These are phyloP conservation scores for Microsporum canis DNA, from an alignment of 2,329 filamentous ascomycete genomes.

Conservation along the genomic window DNA sequence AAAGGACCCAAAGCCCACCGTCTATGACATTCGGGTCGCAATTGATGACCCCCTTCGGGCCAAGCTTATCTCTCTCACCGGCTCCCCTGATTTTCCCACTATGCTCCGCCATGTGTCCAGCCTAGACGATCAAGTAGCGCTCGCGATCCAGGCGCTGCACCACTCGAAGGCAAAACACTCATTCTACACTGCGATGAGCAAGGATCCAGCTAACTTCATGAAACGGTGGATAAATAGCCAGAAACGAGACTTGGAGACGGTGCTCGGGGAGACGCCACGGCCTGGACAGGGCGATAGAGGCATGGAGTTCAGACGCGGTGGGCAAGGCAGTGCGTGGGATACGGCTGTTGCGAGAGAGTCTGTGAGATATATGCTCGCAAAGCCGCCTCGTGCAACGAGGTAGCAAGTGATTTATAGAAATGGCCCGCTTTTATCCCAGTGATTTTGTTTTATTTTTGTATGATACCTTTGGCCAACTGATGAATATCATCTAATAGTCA, in stretches of 20 bases:
- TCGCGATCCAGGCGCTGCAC: constrained; percentile 69
- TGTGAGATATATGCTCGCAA: constrained; percentile 50
- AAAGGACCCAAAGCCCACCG: constrained; percentile 60
- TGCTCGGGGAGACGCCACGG: constrained; percentile 67
- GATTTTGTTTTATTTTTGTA: background rate
- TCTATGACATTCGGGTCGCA: constrained; percentile 80
- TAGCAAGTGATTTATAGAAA: background rate
- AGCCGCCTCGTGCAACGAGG: constrained; percentile 20
- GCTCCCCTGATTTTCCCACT: constrained; percentile 57
- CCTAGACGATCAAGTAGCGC: constrained; percentile 75
- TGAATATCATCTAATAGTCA: background rate
- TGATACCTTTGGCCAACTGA: background rate
- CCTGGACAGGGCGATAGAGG: constrained; percentile 40
- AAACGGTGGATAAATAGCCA: constrained; percentile 83
- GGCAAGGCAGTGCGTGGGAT: constrained; percentile 52
- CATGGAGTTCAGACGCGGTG: constrained; percentile 38
- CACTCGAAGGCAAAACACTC: constrained; percentile 82
- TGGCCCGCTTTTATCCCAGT: background rate
- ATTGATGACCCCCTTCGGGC: constrained; percentile 71
- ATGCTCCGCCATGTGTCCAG: constrained; percentile 64
- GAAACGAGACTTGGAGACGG: constrained; percentile 77
- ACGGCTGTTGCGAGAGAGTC: constrained; percentile 50
- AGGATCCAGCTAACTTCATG: constrained; percentile 75
- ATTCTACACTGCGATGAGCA: constrained; percentile 67
- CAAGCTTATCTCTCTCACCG: constrained; percentile 53